Conservation (phyloP, 2,329 filamentous ascomycete species). For the Pleomassaria siparia region DNA sequence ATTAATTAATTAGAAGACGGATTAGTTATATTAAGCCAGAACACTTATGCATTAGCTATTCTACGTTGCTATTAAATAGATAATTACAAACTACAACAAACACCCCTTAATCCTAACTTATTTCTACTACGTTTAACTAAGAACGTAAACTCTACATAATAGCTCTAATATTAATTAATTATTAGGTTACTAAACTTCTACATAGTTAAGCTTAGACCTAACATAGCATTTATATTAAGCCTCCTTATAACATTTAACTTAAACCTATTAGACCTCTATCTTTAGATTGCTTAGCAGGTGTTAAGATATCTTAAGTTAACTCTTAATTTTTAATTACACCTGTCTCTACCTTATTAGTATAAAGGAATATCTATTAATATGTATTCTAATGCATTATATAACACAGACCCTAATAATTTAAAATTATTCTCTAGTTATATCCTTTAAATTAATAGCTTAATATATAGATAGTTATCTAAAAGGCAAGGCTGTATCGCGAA, state of each 20-base stretch:
- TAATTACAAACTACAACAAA: not conserved
- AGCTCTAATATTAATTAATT: not conserved
- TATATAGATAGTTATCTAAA: not conserved
- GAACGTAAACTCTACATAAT: not conserved
- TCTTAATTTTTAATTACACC: not conserved
- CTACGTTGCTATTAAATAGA: not conserved
- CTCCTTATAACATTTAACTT: not conserved
- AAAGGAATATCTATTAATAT: not conserved
- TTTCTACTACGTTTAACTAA: not conserved
- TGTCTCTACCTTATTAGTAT: not conserved
- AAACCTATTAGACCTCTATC: not conserved
- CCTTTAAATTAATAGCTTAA: not conserved
- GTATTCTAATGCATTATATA: not conserved
- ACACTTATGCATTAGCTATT: not conserved
- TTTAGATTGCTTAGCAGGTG: not conserved
- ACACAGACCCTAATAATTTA: not conserved
- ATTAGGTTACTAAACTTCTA: not conserved
- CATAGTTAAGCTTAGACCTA: not conserved
- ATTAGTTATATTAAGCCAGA: not conserved
- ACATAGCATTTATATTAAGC: not conserved
- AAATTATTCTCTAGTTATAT: not conserved
- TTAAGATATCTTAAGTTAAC: not conserved
- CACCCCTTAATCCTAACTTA: not conserved
- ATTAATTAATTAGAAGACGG: not conserved
- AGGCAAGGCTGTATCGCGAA: not conserved